A percentile compares a stretch with the other conserved stretches of the same genome.
These are phyloP conservation scores for Xylaria palmicola DNA, from an alignment of 495 filamentous ascomycete genomes.

Conservation along the genomic window DNA sequence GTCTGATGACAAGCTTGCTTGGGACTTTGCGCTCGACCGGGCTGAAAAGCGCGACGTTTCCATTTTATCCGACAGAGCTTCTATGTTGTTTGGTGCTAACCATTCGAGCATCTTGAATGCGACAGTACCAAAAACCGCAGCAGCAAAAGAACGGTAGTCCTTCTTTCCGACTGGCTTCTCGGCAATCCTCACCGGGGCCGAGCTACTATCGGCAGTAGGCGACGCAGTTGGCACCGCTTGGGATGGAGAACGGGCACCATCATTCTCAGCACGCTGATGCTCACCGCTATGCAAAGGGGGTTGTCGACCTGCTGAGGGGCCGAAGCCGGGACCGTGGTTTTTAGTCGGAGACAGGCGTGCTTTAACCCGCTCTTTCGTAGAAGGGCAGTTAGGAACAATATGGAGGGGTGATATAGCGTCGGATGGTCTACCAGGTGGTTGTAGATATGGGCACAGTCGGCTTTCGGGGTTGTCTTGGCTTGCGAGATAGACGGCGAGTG, in stretches of 20 bases:
- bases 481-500: slow-evolving; percentile 75
- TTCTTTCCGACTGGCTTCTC: slow-evolving; percentile 62
- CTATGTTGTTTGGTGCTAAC: slow-evolving; percentile 57
- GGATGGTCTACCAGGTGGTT: slow-evolving; percentile 35
- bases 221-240: slow-evolving; percentile 15
- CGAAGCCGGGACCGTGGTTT: neutral
- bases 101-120: slow-evolving; percentile 79
- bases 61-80: slow-evolving; percentile 39
- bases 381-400: slow-evolving; percentile 32
- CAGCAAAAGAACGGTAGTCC: slow-evolving; percentile 82
- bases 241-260: slow-evolving; percentile 13
- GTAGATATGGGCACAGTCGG: slow-evolving; percentile 64
- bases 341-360: slow-evolving; percentile 7
- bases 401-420: slow-evolving; percentile 39
- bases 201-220: neutral
- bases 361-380: slow-evolving; percentile 18
- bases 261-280: slow-evolving; percentile 10
- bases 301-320: neutral
- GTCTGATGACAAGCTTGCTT: slow-evolving; percentile 1
- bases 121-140: slow-evolving; percentile 75
- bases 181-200: slow-evolving; percentile 23
- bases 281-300: neutral
- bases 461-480: slow-evolving; percentile 74
- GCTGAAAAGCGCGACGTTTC: slow-evolving; percentile 6
- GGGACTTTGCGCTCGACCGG: slow-evolving; percentile 8